Evolutionary conservation across 768 basidiomycete genomes (phyloP).

Genomic region (Tephrocybe sp.): DNA sequence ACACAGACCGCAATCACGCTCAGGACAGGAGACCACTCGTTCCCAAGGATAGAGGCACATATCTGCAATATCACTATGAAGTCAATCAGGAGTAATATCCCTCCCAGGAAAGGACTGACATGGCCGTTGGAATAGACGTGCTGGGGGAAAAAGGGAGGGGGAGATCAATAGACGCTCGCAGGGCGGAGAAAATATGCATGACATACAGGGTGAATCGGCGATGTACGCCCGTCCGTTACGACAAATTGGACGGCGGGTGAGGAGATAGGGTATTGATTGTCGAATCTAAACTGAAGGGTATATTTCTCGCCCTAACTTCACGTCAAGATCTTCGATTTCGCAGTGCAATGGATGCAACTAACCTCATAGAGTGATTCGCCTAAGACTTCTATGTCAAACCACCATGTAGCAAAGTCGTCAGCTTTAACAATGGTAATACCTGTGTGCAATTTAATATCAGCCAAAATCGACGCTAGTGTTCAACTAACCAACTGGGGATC

Average conservation of each 20-base stretch:
- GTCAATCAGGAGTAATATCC: neutral
- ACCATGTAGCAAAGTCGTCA: slow-evolving; percentile 77
- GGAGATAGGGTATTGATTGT: slow-evolving; percentile 81
- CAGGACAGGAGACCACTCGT: slow-evolving; percentile 88
- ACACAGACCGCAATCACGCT: slow-evolving; percentile 80
- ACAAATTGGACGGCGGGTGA: slow-evolving; percentile 88
- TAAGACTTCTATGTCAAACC: slow-evolving; percentile 77
- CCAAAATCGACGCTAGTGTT: too few relatives aligned
- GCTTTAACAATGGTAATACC: slow-evolving; percentile 74
- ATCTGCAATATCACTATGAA: slow-evolving; percentile 46
- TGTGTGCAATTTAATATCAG: slow-evolving; percentile 22
- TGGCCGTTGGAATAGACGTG: slow-evolving; percentile 89
- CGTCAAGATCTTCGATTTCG: neutral
- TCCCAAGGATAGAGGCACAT: slow-evolving; percentile 86
- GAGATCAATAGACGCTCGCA: slow-evolving; percentile 10
- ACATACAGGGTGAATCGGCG: slow-evolving; percentile 81
- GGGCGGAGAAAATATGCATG: slow-evolving; percentile 2
- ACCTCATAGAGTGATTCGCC: slow-evolving; percentile 82
- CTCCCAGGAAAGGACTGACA: slow-evolving; percentile 39
- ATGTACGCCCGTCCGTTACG: slow-evolving; percentile 55
- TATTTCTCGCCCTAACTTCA: slow-evolving; percentile 64
- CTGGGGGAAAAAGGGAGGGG: too few relatives aligned
- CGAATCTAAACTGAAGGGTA: slow-evolving; percentile 80
- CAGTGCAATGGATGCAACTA: slow-evolving; percentile 11
- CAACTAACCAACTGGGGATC: slow-evolving; percentile 62